A percentile compares a stretch with the other conserved stretches of the same genome.
These are phyloP conservation scores for Sugiyamaella xylanicola DNA, from an alignment of 1,139 yeast species.

Conservation along the genomic window DNA sequence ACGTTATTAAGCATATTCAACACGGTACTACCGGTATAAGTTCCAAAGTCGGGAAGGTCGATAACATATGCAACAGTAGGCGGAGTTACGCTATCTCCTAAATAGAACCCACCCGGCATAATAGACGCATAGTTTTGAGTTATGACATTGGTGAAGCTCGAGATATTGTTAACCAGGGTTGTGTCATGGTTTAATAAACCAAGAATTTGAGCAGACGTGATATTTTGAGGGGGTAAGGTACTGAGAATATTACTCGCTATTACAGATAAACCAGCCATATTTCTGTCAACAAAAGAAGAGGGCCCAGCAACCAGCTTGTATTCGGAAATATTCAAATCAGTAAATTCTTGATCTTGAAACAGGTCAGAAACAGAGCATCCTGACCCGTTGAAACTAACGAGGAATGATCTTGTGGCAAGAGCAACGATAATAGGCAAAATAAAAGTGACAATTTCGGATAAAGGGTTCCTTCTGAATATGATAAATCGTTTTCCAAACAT, in stretches of 20 bases:
- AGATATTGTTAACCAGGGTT: conserved; percentile 25
- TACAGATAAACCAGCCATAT: conserved; percentile 27
- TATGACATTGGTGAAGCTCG: conserved; percentile 30
- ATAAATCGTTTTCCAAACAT: conserved; percentile 40
- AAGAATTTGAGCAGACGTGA: conserved; percentile 20
- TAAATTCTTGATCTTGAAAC: conserved; percentile 30
- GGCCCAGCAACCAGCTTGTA: conserved; percentile 29
- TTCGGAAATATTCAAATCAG: conserved; percentile 24
- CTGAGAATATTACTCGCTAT: conserved; percentile 29
- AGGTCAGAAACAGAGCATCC: conserved; percentile 32
- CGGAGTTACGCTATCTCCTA: conserved; percentile 26
- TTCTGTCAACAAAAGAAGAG: conserved; percentile 9
- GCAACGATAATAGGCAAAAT: conserved; percentile 40
- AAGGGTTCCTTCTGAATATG: conserved; percentile 38
- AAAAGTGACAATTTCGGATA: conserved; percentile 37
- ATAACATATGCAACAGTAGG: conserved; percentile 37
- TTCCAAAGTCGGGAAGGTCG: conserved; percentile 34
- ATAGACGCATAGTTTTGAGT: conserved; percentile 30
- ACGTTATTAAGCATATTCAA: conserved; percentile 39
- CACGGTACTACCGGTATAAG: conserved; percentile 34
- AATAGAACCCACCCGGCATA: conserved; percentile 42
- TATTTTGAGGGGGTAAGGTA: conserved; percentile 16
- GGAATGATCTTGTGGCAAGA: conserved; percentile 36
- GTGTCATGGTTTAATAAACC: conserved; percentile 24
- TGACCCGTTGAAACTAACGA: conserved; percentile 32